Conservation (phyloP, 129 eudicot genomes). For the Sambucus nigra region DNA sequence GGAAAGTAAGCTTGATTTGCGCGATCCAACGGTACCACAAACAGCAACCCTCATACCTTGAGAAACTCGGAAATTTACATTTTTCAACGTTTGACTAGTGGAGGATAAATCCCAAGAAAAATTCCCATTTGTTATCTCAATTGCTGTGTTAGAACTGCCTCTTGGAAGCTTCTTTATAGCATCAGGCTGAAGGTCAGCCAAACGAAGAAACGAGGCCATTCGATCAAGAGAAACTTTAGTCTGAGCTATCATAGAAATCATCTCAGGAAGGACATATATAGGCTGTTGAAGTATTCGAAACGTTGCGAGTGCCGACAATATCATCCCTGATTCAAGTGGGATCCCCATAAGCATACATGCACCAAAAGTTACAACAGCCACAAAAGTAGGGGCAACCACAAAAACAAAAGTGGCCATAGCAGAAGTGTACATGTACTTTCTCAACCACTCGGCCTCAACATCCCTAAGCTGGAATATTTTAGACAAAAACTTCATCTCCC, state of each 20-base stretch:
- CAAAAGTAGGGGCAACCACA: constrained; percentile 78
- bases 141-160: too few relatives aligned
- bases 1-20: too few relatives aligned
- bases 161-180: too few relatives aligned
- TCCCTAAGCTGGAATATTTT: constrained; percentile 39
- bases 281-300: constrained; percentile 74
- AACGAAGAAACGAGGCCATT: constrained; percentile 35
- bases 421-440: constrained; percentile 35
- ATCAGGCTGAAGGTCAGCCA: too few relatives aligned
- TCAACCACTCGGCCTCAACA: constrained; percentile 53
- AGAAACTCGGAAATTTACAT: too few relatives aligned
- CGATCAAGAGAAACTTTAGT: constrained; percentile 82
- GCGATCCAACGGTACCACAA: too few relatives aligned
- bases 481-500: constrained; percentile 76
- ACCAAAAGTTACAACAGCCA: too few relatives aligned
- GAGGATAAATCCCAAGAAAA: too few relatives aligned
- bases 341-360: constrained; percentile 49
- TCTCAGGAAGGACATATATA: constrained; percentile 62
- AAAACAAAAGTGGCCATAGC: constrained; percentile 27
- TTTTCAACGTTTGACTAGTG: too few relatives aligned
- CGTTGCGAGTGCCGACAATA: constrained; percentile 70
- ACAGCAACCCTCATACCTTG: too few relatives aligned
- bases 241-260: constrained; percentile 58
- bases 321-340: constrained; percentile 87
- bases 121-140: too few relatives aligned